Base-by-base conservation (phyloP, 2,329 filamentous ascomycete genomes). In the Zasmidium cellare region DNA sequence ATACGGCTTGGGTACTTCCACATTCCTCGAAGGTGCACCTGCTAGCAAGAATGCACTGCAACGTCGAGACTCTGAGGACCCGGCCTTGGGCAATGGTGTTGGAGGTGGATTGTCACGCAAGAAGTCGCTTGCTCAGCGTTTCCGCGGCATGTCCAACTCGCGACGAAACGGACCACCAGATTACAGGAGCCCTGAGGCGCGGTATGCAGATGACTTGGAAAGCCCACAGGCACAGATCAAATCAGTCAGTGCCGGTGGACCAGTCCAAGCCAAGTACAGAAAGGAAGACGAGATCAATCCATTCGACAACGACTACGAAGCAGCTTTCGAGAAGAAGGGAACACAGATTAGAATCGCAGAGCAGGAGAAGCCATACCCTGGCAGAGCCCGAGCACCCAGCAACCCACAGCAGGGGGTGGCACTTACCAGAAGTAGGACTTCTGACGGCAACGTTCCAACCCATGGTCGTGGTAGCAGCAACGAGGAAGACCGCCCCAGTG, bases 1-100 rank as follows among this genome's bases (percentile, higher is more conserved):
- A 2, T 79, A 90, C 60, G 94, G 94, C 9, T 78, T 99, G 7
- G 94, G 94, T 53, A 96, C 92, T 1, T 96, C 92, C 31, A 99
- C 94, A 1, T 97, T 97, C 80, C 77, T 99, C 20, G 94, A 99
- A 69, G 94, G 94, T 35, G 89, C 94, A 1, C 93, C 94, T 14
- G 94, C 92, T 24, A 89, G 92, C 24, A 86, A 87, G 66, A 84
- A 87, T 7, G 90, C 89, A 18, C 90, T 96, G 54, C 85, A 90
- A 72, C 86, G 88, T 60, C 86, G 86, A 51, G 85, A 93, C 68
- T 88, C 84, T 28, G 91, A 90, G 60, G 84, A 88, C 47, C 82
- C 55, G 75, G 82, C 78, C 6, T 61, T 71, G 22, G 60, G 58
- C 14, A 53, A 44, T 2, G 75, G 76, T 25, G 76, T 71, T 22